Conservation (phyloP, 139 green algal species). For the Pleodorina starrii region DNA sequence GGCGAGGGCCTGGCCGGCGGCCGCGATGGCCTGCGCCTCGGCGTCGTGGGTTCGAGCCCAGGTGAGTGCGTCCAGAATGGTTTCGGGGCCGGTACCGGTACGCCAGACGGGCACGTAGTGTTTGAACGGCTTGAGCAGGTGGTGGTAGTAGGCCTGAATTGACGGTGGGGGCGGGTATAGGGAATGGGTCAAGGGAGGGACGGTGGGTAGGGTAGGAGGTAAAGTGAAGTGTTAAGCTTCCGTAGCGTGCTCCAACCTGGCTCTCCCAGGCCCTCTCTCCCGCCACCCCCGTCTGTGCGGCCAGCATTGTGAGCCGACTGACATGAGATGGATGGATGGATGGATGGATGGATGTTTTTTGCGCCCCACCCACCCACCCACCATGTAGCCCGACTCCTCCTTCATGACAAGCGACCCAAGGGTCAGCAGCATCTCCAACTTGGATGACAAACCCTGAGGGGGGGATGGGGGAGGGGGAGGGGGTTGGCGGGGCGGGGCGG, state of each 20-base stretch:
- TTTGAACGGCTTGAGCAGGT: slow-evolving; percentile 50
- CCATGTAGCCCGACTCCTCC: slow-evolving; percentile 56
- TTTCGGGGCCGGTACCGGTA: slow-evolving; percentile 34
- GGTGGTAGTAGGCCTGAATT: slow-evolving; percentile 59
- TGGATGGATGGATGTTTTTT: too few species aligned
- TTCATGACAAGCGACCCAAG: slow-evolving; percentile 57
- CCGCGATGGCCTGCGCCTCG: slow-evolving; percentile 14
- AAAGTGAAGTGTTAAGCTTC: too few species aligned
- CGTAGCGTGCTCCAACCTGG: too few species aligned
- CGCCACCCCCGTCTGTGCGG: too few species aligned
- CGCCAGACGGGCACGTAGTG: slow-evolving; percentile 62
- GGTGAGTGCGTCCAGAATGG: slow-evolving; percentile 47
- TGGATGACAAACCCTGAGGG: slow-evolving; percentile 12
- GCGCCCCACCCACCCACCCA: neutral
- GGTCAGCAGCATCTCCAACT: slow-evolving; percentile 58
- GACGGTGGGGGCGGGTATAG: neutral
- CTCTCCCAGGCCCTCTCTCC: too few species aligned
- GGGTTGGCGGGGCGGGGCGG: too few species aligned
- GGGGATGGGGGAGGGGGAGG: neutral
- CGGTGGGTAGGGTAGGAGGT: too few species aligned
- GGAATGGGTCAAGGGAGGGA: too few species aligned
- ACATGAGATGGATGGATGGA: neutral
- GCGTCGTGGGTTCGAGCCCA: slow-evolving; percentile 52
- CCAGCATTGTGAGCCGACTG: too few species aligned
- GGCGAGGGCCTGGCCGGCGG: slow-evolving; percentile 20